These are phyloP conservation scores for Rhexocercosporidium sp. DNA, from an alignment of 2,329 filamentous ascomycete genomes.

Conservation along the genomic window DNA sequence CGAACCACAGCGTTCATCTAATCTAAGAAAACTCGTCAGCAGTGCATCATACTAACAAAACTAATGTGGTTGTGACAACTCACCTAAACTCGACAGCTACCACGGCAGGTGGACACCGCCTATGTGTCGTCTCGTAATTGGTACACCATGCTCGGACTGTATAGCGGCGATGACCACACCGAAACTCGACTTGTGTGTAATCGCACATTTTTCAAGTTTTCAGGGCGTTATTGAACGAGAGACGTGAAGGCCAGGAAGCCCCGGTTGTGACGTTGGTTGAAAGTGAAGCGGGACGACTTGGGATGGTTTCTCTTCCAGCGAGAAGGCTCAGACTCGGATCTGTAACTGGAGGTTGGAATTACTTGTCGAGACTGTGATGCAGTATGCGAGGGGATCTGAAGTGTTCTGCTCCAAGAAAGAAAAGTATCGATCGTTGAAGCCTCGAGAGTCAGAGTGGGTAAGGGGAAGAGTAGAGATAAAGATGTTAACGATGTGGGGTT, in stretches of 20 bases:
- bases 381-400: background rate
- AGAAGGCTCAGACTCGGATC: slow-evolving; percentile 11
- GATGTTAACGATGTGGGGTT: slow-evolving; percentile 23
- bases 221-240: background rate
- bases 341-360: background rate
- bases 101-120: slow-evolving; percentile 59
- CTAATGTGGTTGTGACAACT: slow-evolving; percentile 15
- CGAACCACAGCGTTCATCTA: slow-evolving; percentile 40
- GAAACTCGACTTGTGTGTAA: slow-evolving; percentile 63
- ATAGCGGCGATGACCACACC: slow-evolving; percentile 59
- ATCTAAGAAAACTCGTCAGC: slow-evolving; percentile 31
- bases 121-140: slow-evolving; percentile 55
- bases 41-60: slow-evolving; percentile 7
- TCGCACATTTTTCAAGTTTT: slow-evolving; percentile 55
- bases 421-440: background rate
- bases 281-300: background rate
- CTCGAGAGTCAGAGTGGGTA: background rate
- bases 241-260: background rate
- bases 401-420: slow-evolving; percentile 23
- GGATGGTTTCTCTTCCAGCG: slow-evolving; percentile 20
- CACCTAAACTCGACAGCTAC: slow-evolving; percentile 42
- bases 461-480: background rate
- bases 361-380: background rate
- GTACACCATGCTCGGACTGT: slow-evolving; percentile 61
- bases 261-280: background rate